phyloP scores from a whole-genome alignment of 306 rosid species.

The Parietaria judaica region DNA sequence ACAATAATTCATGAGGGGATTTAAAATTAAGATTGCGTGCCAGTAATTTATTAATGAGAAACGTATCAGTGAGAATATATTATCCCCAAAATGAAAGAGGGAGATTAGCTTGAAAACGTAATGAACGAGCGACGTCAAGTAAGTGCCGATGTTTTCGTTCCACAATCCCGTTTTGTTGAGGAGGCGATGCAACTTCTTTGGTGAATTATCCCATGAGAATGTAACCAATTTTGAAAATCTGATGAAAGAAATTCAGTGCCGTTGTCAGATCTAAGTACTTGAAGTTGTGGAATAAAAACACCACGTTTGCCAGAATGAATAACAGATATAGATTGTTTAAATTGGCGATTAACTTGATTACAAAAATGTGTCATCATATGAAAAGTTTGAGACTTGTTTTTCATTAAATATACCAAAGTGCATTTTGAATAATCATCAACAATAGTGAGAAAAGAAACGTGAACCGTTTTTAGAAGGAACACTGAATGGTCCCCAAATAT shows the following conservation, averaged over 20 bases:
- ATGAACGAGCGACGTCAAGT: slow-evolving; percentile 2
- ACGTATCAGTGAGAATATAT: too few species aligned
- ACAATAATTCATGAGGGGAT: too few species aligned
- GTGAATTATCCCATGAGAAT: not conserved
- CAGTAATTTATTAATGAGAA: too few species aligned
- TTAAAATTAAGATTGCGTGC: too few species aligned
- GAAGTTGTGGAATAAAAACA: slow-evolving; percentile 4
- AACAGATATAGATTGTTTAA: not conserved
- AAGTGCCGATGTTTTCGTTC: slow-evolving; percentile 4
- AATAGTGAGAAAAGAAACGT: slow-evolving; percentile 9
- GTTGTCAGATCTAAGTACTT: not conserved
- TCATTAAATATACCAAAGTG: slow-evolving; percentile 6
- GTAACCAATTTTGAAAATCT: not conserved
- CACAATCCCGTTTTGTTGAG: slow-evolving; percentile 7
- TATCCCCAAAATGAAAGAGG: too few species aligned
- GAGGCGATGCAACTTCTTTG: not conserved
- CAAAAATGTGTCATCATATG: not conserved
- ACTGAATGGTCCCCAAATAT: slow-evolving; percentile 6
- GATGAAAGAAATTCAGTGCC: not conserved
- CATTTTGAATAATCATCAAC: slow-evolving; percentile 5
- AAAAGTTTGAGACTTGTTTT: not conserved
- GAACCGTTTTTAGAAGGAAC: not conserved
- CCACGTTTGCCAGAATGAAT: not conserved
- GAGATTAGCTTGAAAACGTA: not conserved
- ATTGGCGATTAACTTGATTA: not conserved